Percentiles rank a stretch among this genome's conserved stretches.
phyloP scores from a whole-genome alignment of 345 rosid genomes.

The Luvunga scandens region DNA sequence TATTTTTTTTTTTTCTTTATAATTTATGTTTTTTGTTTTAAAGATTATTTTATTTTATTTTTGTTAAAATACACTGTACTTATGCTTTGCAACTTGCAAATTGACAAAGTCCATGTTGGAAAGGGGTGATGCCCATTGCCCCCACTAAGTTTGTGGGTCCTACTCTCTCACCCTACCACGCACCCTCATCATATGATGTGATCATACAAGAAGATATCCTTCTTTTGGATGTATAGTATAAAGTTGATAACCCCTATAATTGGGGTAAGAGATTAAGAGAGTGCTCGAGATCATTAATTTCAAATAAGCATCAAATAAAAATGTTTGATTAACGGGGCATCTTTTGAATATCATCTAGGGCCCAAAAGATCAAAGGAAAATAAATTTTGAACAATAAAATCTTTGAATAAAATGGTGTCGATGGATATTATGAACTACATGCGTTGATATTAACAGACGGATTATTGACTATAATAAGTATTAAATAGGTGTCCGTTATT shows the following conservation, averaged over 20 bases:
- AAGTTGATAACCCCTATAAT: conserved; percentile 8
- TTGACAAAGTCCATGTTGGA: conserved; percentile 30
- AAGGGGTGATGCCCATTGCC: conserved; percentile 34
- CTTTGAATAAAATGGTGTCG: not conserved
- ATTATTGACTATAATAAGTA: too few relatives aligned
- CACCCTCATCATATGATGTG: conserved; percentile 19
- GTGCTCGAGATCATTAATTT: not conserved
- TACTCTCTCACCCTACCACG: not conserved
- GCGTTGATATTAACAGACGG: too few relatives aligned
- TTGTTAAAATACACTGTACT: not conserved
- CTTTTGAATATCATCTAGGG: not conserved
- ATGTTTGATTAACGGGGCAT: not conserved
- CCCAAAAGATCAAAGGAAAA: not conserved
- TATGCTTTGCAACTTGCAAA: conserved; percentile 18
- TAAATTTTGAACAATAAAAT: not conserved
- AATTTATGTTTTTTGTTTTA: not conserved
- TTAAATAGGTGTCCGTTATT: too few relatives aligned
- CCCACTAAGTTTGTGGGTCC: conserved; percentile 33
- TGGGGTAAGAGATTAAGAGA: conserved; percentile 7
- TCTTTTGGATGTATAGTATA: conserved; percentile 12
- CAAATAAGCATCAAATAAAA: not conserved
- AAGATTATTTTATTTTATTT: not conserved
- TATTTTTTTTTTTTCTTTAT: not conserved
- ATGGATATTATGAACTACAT: too few relatives aligned
- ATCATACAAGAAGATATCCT: conserved; percentile 21